phyloP scores from a whole-genome alignment of 148 eudicot genomes.

The Beta vulgaris region DNA sequence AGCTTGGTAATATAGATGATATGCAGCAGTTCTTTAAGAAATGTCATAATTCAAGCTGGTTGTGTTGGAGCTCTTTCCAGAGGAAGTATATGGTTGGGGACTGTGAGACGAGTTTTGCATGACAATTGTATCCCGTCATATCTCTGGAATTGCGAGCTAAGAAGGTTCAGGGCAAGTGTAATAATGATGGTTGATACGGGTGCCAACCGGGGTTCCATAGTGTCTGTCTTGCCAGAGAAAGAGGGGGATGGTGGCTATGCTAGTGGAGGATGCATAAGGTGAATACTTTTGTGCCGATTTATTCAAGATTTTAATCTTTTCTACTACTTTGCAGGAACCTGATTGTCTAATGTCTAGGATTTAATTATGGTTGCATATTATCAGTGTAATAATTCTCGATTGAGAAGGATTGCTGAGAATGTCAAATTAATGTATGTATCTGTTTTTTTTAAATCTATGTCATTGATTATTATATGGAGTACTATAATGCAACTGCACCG shows the following conservation, averaged over 20 bases:
- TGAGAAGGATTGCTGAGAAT: not conserved
- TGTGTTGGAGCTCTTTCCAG: conserved; percentile 28
- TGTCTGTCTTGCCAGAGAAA: conserved; percentile 43
- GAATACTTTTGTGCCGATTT: conserved; percentile 22
- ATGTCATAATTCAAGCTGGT: conserved; percentile 39
- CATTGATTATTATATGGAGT: not conserved
- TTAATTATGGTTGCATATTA: not conserved
- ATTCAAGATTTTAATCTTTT: conserved; percentile 9
- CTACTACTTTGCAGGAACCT: not conserved
- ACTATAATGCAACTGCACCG: not conserved
- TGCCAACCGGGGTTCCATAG: conserved; percentile 32
- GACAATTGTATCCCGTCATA: conserved; percentile 29
- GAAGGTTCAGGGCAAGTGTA: conserved; percentile 32
- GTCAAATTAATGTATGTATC: conserved; percentile 1
- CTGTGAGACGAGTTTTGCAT: conserved; percentile 32
- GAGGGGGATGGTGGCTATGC: conserved; percentile 67
- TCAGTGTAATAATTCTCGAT: conserved; percentile 1
- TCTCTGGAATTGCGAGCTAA: conserved; percentile 25
- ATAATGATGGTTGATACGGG: conserved; percentile 73
- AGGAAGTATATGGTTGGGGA: conserved; percentile 33
- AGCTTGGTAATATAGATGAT: conserved; percentile 50
- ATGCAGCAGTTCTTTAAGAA: conserved; percentile 51
- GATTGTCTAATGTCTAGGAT: conserved; percentile 12
- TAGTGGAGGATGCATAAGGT: conserved; percentile 91
- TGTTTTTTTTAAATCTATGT: not conserved